Percentiles rank a stretch among this genome's conserved stretches.
Conservation (phyloP, 192 early-diverging fungal genomes). For the Coemansia sp. region DNA sequence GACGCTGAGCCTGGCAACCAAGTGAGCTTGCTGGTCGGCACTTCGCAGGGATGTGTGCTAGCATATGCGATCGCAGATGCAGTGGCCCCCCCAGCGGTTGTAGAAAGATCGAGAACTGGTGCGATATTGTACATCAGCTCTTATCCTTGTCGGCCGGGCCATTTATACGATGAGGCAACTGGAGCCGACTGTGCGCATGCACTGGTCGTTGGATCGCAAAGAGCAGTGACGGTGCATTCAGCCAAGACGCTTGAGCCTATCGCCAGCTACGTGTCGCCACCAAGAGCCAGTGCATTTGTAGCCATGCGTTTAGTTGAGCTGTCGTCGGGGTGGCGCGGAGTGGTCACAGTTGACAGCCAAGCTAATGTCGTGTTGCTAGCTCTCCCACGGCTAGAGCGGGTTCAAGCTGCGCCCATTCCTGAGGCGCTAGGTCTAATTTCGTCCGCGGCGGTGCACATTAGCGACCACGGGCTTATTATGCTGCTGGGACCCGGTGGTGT, state of each 20-base stretch:
- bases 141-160: neutral
- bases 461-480: slow-evolving; percentile 12
- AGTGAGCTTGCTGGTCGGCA: slow-evolving; percentile 18
- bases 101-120: neutral
- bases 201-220: slow-evolving; percentile 13
- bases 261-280: slow-evolving; percentile 1
- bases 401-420: neutral
- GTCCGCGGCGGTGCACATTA: slow-evolving; percentile 10
- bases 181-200: neutral
- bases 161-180: neutral
- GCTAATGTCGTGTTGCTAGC: slow-evolving; percentile 11
- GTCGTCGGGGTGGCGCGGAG: slow-evolving; percentile 20
- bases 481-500: slow-evolving; percentile 15
- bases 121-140: neutral
- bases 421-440: neutral
- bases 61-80: slow-evolving; percentile 9
- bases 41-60: slow-evolving; percentile 26
- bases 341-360: slow-evolving; percentile 21
- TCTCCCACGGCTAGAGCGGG: slow-evolving; percentile 15
- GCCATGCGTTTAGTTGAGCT: slow-evolving; percentile 13
- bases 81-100: neutral
- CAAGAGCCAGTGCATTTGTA: slow-evolving; percentile 7
- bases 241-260: slow-evolving; percentile 4
- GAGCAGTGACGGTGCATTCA: slow-evolving; percentile 4
- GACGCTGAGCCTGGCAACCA: neutral